Percentiles rank a stretch among this genome's conserved stretches.
phyloP scores from a whole-genome alignment of 306 rosid genomes.

The Leucaena leucocephala region DNA sequence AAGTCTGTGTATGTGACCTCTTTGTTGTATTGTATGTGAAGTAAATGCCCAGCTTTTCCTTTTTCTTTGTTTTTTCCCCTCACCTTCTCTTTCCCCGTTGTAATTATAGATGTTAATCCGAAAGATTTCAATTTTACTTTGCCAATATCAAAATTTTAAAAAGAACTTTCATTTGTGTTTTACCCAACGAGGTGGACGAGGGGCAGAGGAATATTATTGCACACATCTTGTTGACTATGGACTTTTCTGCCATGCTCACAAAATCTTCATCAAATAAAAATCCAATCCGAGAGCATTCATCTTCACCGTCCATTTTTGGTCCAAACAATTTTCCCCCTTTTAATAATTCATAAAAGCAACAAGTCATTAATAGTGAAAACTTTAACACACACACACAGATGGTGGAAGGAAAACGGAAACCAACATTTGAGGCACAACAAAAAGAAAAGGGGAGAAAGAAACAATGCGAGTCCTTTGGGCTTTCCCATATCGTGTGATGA shows the following conservation, averaged over 20 bases:
- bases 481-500: constrained; percentile 28
- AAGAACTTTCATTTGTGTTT: background rate
- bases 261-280: constrained; percentile 42
- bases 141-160: constrained; percentile 6
- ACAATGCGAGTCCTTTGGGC: constrained; percentile 51
- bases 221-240: constrained; percentile 61
- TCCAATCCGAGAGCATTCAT: constrained; percentile 29
- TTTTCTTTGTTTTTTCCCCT: background rate
- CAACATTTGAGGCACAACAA: constrained; percentile 35
- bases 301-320: no score
- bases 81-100: background rate
- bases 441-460: constrained; percentile 38
- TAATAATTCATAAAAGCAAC: background rate
- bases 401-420: constrained; percentile 38
- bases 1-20: constrained; percentile 58
- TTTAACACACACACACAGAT: background rate
- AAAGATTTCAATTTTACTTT: constrained; percentile 34
- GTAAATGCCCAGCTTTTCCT: constrained; percentile 65
- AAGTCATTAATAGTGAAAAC: constrained; percentile 23
- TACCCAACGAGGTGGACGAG: constrained; percentile 38
- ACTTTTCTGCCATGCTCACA: constrained; percentile 51
- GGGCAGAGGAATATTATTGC: constrained; percentile 60
- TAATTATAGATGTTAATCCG: constrained; percentile 39
- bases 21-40: constrained; percentile 67
- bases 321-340: background rate